These are phyloP conservation scores for Myxozyma sirexii DNA, from an alignment of 805 yeast species.

Conservation along the genomic window DNA sequence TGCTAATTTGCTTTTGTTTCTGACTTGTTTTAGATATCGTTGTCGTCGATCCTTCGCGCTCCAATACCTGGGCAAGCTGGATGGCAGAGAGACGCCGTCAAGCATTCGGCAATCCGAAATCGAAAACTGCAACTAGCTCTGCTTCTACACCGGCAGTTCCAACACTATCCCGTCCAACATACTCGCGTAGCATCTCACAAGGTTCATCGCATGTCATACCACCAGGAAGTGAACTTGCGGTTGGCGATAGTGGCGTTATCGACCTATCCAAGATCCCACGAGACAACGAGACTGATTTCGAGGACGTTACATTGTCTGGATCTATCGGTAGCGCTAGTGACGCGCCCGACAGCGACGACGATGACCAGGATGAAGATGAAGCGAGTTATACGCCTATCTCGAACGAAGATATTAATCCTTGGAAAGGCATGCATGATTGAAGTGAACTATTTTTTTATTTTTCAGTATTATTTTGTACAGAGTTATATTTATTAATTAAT, in stretches of 20 bases:
- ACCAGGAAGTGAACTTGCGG: too few species aligned
- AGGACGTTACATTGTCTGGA: neutral
- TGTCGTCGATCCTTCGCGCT: slow-evolving; percentile 16
- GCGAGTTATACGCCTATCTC: slow-evolving; percentile 10
- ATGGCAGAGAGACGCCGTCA: slow-evolving; percentile 31
- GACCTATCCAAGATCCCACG: too few species aligned
- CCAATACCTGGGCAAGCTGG: slow-evolving; percentile 29
- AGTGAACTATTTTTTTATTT: neutral
- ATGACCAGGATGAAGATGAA: slow-evolving; percentile 12
- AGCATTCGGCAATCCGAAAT: slow-evolving; percentile 11
- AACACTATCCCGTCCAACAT: neutral
- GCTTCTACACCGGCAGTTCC: neutral
- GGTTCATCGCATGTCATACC: too few species aligned
- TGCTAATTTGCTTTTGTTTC: neutral
- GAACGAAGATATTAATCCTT: slow-evolving; percentile 19
- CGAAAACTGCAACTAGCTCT: neutral
- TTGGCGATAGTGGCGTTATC: too few species aligned
- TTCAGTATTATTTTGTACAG: neutral
- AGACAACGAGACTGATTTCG: neutral
- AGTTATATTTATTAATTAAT: neutral
- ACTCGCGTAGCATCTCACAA: neutral
- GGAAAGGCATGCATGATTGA: slow-evolving; percentile 13
- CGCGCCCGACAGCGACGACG: slow-evolving; percentile 22
- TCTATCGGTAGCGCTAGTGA: neutral
- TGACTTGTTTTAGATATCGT: slow-evolving; percentile 10